Base-by-base conservation (phyloP, 805 yeast species). In the Lipomyces sp. region DNA sequence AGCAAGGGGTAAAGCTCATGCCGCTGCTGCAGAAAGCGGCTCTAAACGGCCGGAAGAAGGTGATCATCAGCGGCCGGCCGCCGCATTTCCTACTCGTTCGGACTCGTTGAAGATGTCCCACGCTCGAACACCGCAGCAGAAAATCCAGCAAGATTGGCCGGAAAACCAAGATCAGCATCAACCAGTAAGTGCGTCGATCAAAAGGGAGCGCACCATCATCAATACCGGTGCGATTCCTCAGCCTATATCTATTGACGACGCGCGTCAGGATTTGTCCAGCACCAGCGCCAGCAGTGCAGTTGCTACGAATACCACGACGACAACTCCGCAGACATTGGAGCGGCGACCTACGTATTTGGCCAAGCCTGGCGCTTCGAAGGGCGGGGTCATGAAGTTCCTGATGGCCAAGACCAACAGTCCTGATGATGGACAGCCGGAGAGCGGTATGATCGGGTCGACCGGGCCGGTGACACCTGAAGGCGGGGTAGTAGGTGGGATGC, bases 51-150 rank as follows among this genome's bases (percentile, higher is more conserved):
- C 13, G 10, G 50, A 8, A 24, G 37, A 24, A 37, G 53, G 51
- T 10, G 29, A 34, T 32, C 32, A 15, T 29, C 53, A 45, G 60
- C 8, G 24, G 24, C 24, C 24, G 24, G 24, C 10, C 34, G 18
- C 57, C 18, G n/a, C 50, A 34, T 67, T 64, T 54, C 68, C 70
- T 35, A 51, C 35, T n/a, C 61, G 68, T 6, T 48, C 57, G 37
- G 67, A 69, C 73, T 82, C 69, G 69, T 81, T 42, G n/a, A 42
- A 42, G 15, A 7, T 42, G n/a, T 42, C 48, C 7, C 61, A 29
- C 37, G 11, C 24, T 39, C 61, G 30, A 58, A n/a, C 7, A 13
- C 61, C 18, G 15, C 58, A 6, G 29, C 55, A 18, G 24, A 24
- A 24, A 42, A 42, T 15, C 2, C 60, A 30, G 42, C 29, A 11